Percentiles rank a stretch among this genome's conserved stretches.
Conservation (phyloP, 164 flowering plant species). For the Magnolia officinalis region DNA sequence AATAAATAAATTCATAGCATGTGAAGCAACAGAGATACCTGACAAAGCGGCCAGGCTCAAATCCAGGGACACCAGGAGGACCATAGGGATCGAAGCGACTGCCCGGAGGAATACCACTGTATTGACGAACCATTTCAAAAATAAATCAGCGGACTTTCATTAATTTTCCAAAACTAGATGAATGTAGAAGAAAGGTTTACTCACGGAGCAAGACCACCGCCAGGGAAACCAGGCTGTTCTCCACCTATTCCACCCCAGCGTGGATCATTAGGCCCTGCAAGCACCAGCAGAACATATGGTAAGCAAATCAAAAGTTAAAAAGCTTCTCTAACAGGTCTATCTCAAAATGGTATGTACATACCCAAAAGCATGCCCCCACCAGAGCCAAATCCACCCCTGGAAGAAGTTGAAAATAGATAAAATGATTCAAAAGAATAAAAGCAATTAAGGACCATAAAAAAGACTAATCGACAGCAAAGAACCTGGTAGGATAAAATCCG, state of each 20-base stretch:
- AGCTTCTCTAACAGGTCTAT: background rate
- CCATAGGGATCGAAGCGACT: constrained; percentile 88
- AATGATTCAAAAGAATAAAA: background rate
- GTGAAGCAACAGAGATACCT: constrained; percentile 31
- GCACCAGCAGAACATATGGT: constrained; percentile 2
- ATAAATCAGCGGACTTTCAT: background rate
- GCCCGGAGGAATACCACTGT: constrained; percentile 78
- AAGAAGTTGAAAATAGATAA: constrained; percentile 15
- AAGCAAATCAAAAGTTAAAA: background rate
- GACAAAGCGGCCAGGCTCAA: constrained; percentile 60
- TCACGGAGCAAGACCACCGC: constrained; percentile 41
- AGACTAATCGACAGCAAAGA: background rate
- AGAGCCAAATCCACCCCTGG: constrained; percentile 44
- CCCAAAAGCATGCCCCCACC: constrained; percentile 70
- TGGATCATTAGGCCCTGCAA: constrained; percentile 74
- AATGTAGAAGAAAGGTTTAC: constrained; percentile 17
- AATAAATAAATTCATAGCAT: no score
- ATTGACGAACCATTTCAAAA: constrained; percentile 10
- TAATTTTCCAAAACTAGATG: background rate
- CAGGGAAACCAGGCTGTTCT: constrained; percentile 31
- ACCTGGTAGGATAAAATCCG: constrained; percentile 72
- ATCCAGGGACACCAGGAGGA: constrained; percentile 83
- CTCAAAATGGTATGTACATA: constrained; percentile 18
- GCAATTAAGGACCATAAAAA: no score
- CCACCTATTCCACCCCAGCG: constrained; percentile 43